Conservation (phyloP, 305 asterid species). For the Fraxinus greggii region DNA sequence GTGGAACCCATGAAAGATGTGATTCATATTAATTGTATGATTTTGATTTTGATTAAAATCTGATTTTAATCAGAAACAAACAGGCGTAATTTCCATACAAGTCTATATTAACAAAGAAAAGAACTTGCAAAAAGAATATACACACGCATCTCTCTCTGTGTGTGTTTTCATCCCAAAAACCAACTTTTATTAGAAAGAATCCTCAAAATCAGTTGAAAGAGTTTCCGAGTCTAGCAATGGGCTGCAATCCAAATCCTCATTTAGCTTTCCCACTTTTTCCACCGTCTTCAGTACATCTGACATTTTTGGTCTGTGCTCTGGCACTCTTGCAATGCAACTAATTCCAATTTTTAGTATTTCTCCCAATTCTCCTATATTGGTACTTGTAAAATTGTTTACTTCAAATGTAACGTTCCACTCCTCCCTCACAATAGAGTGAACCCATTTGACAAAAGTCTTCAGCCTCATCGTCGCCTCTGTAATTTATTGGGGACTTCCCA, state of each 20-base stretch:
- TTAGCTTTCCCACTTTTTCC: neutral
- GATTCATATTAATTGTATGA: too few relatives aligned
- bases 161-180: neutral
- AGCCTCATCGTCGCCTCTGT: neutral
- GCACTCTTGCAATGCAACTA: neutral
- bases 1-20: too few relatives aligned
- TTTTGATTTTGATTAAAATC: too few relatives aligned
- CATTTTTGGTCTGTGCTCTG: conserved; percentile 5
- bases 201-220: neutral
- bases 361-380: neutral
- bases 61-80: too few relatives aligned
- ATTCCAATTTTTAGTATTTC: conserved; percentile 4
- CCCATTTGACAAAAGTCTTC: conserved; percentile 1
- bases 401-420: neutral
- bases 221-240: neutral
- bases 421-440: neutral
- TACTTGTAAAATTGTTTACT: neutral
- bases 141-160: conserved; percentile 17
- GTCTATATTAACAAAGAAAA: neutral
- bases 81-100: neutral
- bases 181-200: neutral
- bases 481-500: conserved; percentile 23
- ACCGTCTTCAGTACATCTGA: conserved; percentile 1
- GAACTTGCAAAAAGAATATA: neutral
- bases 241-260: neutral